Evolutionary conservation across 2,329 filamentous ascomycete species (phyloP).

Genomic region (Penicillium freii): DNA sequence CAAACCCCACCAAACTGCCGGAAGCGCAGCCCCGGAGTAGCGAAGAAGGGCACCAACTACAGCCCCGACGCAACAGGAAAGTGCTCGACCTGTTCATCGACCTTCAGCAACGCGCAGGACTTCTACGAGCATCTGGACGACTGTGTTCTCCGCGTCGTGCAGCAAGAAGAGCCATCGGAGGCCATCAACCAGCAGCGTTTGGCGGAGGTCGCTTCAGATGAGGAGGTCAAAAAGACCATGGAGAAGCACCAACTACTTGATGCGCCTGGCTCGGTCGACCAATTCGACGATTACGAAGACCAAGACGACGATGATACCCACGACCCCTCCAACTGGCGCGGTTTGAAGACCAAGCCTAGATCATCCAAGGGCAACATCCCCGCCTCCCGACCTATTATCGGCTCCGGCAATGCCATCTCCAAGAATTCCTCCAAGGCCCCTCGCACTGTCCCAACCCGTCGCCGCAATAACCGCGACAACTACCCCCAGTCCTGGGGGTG

Average conservation of each 20-base stretch:
- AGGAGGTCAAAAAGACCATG: constrained; percentile 57
- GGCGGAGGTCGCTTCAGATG: constrained; percentile 59
- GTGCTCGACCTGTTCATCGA: constrained; percentile 86
- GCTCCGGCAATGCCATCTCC: constrained; percentile 45
- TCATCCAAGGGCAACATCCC: constrained; percentile 51
- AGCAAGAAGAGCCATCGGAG: constrained; percentile 57
- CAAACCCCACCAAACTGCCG: constrained; percentile 89
- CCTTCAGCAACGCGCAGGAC: constrained; percentile 84
- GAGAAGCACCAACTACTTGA: constrained; percentile 56
- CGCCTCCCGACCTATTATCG: constrained; percentile 52
- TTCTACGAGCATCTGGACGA: constrained; percentile 94
- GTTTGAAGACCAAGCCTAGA: constrained; percentile 49
- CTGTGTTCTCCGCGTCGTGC: constrained; percentile 63
- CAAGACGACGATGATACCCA: constrained; percentile 58
- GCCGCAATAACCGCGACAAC: constrained; percentile 87
- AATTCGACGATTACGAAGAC: constrained; percentile 52
- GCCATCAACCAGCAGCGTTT: constrained; percentile 57
- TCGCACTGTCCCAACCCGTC: constrained; percentile 59
- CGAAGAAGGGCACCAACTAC: constrained; percentile 68
- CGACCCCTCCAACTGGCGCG: constrained; percentile 41
- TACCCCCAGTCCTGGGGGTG: constrained; percentile 95
- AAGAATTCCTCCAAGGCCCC: constrained; percentile 57
- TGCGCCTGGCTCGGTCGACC: constrained; percentile 52
- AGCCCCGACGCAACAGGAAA: constrained; percentile 76
- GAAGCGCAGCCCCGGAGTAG: constrained; percentile 60